Conservation (phyloP, 2,329 filamentous ascomycete species). For the Periconia sp. region DNA sequence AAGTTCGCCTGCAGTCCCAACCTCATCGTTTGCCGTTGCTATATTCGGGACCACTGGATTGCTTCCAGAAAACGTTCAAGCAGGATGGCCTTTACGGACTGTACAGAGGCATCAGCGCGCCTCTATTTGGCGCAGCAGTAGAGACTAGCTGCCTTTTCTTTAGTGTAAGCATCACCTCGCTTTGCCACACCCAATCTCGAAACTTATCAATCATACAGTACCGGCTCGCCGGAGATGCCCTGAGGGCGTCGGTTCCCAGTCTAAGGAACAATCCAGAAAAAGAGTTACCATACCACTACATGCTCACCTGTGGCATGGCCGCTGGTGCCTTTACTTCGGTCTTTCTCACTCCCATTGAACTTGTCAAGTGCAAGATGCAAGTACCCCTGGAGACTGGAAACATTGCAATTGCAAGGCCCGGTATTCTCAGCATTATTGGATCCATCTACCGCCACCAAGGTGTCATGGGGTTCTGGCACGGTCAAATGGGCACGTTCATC, state of each 20-base stretch:
- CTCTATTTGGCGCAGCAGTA: slow-evolving; percentile 84
- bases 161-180: slow-evolving; percentile 54
- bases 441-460: slow-evolving; percentile 84
- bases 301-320: slow-evolving; percentile 80
- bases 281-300: slow-evolving; percentile 70
- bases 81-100: slow-evolving; percentile 78
- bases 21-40: slow-evolving; percentile 78
- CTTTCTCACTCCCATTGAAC: slow-evolving; percentile 89
- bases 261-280: slow-evolving; percentile 43
- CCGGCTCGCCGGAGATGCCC: slow-evolving; percentile 54
- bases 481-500: slow-evolving; percentile 89
- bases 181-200: not conserved
- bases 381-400: slow-evolving; percentile 58
- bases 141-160: slow-evolving; percentile 94
- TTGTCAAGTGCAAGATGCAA: slow-evolving; percentile 98
- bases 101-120: slow-evolving; percentile 91
- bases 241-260: slow-evolving; percentile 61
- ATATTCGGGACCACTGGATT: slow-evolving; percentile 87
- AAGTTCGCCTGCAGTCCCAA: slow-evolving; percentile 96
- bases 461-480: slow-evolving; percentile 87
- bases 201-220: slow-evolving; percentile 42
- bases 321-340: slow-evolving; percentile 88
- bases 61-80: slow-evolving; percentile 82
- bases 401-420: slow-evolving; percentile 53
- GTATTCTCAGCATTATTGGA: slow-evolving; percentile 70